These are phyloP conservation scores for Populus tremula DNA, from an alignment of 345 rosid genomes.

Conservation along the genomic window DNA sequence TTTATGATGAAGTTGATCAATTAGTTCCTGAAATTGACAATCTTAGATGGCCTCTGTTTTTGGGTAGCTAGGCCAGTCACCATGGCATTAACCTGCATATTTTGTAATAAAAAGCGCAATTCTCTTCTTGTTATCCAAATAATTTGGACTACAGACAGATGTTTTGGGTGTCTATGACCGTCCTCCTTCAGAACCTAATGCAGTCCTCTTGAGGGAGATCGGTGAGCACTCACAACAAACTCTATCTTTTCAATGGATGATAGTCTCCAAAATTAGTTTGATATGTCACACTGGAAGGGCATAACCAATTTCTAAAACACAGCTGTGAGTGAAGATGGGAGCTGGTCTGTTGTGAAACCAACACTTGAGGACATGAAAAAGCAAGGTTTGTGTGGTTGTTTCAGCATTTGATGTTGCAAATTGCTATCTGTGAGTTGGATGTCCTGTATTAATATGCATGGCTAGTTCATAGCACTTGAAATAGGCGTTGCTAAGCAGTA, in stretches of 20 bases:
- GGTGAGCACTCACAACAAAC: conserved; percentile 41
- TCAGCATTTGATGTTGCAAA: neutral
- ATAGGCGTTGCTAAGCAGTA: neutral
- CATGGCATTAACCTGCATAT: too few relatives aligned
- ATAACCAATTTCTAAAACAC: conserved; percentile 13
- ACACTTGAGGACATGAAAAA: conserved; percentile 30
- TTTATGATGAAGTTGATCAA: neutral
- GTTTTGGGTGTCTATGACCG: conserved; percentile 82
- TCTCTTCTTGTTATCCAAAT: conserved; percentile 8
- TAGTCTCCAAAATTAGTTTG: neutral
- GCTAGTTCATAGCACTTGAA: neutral
- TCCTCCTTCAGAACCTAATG: conserved; percentile 73
- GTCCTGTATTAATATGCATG: neutral
- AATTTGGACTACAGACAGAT: conserved; percentile 61
- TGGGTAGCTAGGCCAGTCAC: too few relatives aligned
- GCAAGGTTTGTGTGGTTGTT: conserved; percentile 47
- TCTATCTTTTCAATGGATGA: neutral
- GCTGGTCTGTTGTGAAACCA: conserved; percentile 73
- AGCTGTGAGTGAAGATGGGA: conserved; percentile 81
- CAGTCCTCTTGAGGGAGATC: conserved; percentile 78
- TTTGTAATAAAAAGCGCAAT: neutral
- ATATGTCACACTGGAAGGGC: neutral
- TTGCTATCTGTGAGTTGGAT: neutral
- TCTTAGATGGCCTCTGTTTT: neutral
- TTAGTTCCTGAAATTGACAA: neutral